These are phyloP conservation scores for Eutrema japonicum DNA, from an alignment of 345 rosid species.

Conservation along the genomic window DNA sequence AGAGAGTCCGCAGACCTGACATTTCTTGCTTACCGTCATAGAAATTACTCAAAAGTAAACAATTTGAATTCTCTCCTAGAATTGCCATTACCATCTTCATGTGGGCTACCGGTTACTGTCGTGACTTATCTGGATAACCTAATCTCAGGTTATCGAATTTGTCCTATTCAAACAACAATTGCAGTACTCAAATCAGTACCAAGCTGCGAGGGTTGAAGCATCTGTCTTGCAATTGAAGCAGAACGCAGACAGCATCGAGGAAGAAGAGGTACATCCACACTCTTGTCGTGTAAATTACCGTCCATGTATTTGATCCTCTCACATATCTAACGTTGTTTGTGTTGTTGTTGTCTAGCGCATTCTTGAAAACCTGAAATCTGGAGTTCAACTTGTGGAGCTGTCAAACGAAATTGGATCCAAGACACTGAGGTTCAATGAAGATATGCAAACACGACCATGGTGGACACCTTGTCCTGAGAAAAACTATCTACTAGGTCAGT, in stretches of 20 bases:
- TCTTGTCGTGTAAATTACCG: constrained; percentile 7
- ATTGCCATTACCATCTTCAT: constrained; percentile 19
- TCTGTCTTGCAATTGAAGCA: constrained; percentile 79
- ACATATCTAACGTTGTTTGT: constrained; percentile 10
- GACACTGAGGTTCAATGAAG: constrained; percentile 79
- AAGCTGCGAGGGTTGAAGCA: constrained; percentile 71
- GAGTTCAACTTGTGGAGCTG: constrained; percentile 73
- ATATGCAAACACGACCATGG: constrained; percentile 91
- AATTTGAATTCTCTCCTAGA: constrained; percentile 9
- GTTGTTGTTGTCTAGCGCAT: constrained; percentile 53
- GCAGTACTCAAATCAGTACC: constrained; percentile 83
- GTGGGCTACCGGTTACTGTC: neutral
- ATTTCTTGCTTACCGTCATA: constrained; percentile 93
- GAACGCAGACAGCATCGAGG: constrained; percentile 70
- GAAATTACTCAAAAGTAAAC: constrained; percentile 94
- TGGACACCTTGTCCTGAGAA: constrained; percentile 89
- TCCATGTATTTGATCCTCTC: constrained; percentile 8
- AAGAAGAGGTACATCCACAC: constrained; percentile 65
- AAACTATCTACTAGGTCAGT: constrained; percentile 83
- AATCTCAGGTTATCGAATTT: constrained; percentile 86
- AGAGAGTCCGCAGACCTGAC: constrained; percentile 98
- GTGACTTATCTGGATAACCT: constrained; percentile 30
- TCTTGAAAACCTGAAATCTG: constrained; percentile 73
- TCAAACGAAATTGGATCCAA: constrained; percentile 77
- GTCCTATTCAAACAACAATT: constrained; percentile 89